Conservation (phyloP, 179 eudicot species). For the Patellifolia procumbens region DNA sequence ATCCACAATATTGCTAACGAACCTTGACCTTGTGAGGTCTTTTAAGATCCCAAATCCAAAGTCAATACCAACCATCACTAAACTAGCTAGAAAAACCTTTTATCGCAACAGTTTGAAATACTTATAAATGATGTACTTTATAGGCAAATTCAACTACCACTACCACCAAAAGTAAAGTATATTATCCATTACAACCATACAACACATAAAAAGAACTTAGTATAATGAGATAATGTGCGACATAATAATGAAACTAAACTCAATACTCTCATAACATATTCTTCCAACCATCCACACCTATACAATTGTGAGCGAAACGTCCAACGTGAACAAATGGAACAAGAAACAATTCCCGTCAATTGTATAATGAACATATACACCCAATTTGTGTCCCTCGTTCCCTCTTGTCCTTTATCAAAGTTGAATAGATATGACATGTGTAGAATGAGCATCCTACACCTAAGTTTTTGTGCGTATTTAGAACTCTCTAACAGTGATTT, state of each 20-base stretch:
- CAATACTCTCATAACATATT: not conserved
- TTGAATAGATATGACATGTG: not conserved
- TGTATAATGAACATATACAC: not conserved
- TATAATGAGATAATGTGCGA: not conserved
- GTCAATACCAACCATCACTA: too few relatives aligned
- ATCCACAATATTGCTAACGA: too few relatives aligned
- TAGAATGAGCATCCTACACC: not conserved
- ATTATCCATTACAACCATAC: not conserved
- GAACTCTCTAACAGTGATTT: too few relatives aligned
- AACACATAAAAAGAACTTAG: not conserved
- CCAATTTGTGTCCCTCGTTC: not conserved
- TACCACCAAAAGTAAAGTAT: not conserved
- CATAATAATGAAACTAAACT: not conserved
- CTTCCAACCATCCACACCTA: not conserved
- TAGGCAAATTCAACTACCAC: not conserved
- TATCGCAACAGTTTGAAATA: too few relatives aligned
- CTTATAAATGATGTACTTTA: not conserved
- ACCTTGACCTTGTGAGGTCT: too few relatives aligned
- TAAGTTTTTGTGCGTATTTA: not conserved
- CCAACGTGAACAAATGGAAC: not conserved
- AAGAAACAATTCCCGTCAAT: not conserved
- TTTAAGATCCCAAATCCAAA: too few relatives aligned
- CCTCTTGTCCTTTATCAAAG: not conserved
- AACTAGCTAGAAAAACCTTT: too few relatives aligned
- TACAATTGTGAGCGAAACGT: not conserved